Evolutionary conservation across 441 rosid species (phyloP).

Genomic region (Gossypium davidsonii): DNA sequence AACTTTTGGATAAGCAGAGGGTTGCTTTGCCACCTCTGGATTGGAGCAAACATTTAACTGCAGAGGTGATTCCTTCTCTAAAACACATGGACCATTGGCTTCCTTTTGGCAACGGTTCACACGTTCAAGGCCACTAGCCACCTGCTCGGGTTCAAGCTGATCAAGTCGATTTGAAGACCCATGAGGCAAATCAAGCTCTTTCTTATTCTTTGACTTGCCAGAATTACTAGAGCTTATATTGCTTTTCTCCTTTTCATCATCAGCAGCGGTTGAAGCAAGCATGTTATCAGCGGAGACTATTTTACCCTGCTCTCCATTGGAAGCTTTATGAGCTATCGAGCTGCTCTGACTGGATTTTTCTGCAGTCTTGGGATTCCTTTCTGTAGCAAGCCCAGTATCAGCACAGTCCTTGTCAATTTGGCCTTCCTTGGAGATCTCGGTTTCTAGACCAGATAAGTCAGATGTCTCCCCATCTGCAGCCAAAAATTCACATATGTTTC

Average conservation of each 20-base stretch:
- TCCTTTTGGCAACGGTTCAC: conserved; percentile 7
- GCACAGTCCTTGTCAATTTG: conserved; percentile 7
- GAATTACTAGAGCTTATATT: conserved; percentile 13
- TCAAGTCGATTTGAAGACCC: conserved; percentile 28
- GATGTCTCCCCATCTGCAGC: conserved; percentile 32
- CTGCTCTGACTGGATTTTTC: conserved; percentile 15
- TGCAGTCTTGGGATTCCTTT: conserved; percentile 12
- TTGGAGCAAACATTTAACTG: conserved; percentile 8
- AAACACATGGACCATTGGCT: not conserved
- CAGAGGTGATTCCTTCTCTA: conserved; percentile 19
- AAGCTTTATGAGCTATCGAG: conserved; percentile 10
- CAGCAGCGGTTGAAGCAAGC: conserved; percentile 17
- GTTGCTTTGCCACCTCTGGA: not conserved
- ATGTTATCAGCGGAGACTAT: conserved; percentile 10
- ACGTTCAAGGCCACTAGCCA: not conserved
- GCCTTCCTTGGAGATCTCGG: conserved; percentile 18
- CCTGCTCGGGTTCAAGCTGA: conserved; percentile 25
- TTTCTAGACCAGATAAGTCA: conserved; percentile 20
- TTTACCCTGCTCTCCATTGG: conserved; percentile 13
- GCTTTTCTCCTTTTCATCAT: conserved; percentile 13
- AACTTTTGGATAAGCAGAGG: conserved; percentile 2
- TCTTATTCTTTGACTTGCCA: conserved; percentile 17
- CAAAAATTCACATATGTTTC: conserved; percentile 5
- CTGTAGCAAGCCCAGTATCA: conserved; percentile 15
- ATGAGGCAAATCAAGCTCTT: conserved; percentile 23